Percentiles rank a stretch among this genome's conserved stretches.
phyloP scores from a whole-genome alignment of 1,284 basidiomycete species.

The Tilletia caries region DNA sequence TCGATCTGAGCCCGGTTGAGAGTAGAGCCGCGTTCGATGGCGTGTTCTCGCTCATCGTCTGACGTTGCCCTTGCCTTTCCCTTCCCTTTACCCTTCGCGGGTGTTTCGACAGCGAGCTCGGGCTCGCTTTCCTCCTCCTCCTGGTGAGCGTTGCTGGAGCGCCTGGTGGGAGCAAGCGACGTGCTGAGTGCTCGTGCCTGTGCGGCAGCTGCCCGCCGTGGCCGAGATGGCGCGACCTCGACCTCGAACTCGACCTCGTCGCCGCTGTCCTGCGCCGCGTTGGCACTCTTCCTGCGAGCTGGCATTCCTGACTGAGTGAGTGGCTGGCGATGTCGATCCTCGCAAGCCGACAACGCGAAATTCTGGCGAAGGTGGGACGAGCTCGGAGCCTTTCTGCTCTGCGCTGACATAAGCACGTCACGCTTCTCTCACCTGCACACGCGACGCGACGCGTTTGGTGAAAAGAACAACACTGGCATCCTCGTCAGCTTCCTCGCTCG shows the following conservation, averaged over 20 bases:
- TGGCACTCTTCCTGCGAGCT: neutral
- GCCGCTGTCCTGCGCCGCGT: neutral
- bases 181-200: neutral
- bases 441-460: slow-evolving; percentile 8
- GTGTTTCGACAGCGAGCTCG: neutral
- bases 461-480: neutral
- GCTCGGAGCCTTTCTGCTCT: too few species aligned
- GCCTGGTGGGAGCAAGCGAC: neutral
- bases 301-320: too few species aligned
- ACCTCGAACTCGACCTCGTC: neutral
- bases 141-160: neutral
- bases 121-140: neutral
- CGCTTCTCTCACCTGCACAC: neutral
- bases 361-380: too few species aligned
- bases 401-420: neutral
- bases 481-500: neutral
- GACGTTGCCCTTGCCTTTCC: slow-evolving; percentile 22
- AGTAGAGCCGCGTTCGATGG: neutral
- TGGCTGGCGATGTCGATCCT: too few species aligned
- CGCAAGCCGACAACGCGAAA: too few species aligned
- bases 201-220: neutral
- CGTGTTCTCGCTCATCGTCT: slow-evolving; percentile 8
- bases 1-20: neutral
- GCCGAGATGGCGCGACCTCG: neutral
- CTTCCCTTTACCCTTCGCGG: slow-evolving; percentile 20